Percentiles rank a stretch among this genome's conserved stretches.
Evolutionary conservation across 345 rosid genomes (phyloP).

Genomic region (Euphorbia pulcherrima): DNA sequence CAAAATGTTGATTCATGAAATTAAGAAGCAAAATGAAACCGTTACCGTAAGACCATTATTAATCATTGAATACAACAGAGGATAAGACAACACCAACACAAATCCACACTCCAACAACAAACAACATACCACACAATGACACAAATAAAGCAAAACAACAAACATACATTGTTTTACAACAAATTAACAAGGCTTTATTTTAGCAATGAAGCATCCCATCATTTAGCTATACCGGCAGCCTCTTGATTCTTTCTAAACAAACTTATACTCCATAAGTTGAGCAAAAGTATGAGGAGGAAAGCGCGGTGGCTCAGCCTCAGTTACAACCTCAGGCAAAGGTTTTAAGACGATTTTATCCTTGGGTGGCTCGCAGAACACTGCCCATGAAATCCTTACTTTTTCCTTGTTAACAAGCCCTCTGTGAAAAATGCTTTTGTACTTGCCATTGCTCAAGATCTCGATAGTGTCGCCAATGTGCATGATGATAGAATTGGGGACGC

Average conservation of each 20-base stretch:
- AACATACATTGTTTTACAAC: no score
- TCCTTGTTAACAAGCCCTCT: slow-evolving; percentile 90
- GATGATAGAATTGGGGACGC: slow-evolving; percentile 86
- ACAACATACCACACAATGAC: no score
- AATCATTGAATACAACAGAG: no score
- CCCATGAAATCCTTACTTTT: slow-evolving; percentile 95
- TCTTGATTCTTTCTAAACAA: slow-evolving; percentile 64
- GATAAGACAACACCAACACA: no score
- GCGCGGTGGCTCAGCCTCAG: slow-evolving; percentile 59
- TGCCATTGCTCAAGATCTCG: slow-evolving; percentile 89
- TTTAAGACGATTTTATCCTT: slow-evolving; percentile 85
- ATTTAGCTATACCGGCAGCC: slow-evolving; percentile 13
- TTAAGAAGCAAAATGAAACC: no score
- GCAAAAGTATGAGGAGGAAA: slow-evolving; percentile 89
- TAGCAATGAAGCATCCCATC: not conserved
- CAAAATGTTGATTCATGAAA: no score
- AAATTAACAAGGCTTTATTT: no score
- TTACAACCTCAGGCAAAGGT: slow-evolving; percentile 68
- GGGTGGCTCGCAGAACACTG: slow-evolving; percentile 93
- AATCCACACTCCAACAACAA: no score
- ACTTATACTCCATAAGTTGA: slow-evolving; percentile 78
- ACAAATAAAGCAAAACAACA: not conserved
- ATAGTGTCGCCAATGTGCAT: slow-evolving; percentile 93
- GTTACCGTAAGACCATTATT: no score
- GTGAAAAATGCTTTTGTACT: slow-evolving; percentile 90